Evolutionary conservation across 2,329 filamentous ascomycete genomes (phyloP), one percentile per base, ranked within the genome.

Genomic region (Fusarium redolens): DNA sequence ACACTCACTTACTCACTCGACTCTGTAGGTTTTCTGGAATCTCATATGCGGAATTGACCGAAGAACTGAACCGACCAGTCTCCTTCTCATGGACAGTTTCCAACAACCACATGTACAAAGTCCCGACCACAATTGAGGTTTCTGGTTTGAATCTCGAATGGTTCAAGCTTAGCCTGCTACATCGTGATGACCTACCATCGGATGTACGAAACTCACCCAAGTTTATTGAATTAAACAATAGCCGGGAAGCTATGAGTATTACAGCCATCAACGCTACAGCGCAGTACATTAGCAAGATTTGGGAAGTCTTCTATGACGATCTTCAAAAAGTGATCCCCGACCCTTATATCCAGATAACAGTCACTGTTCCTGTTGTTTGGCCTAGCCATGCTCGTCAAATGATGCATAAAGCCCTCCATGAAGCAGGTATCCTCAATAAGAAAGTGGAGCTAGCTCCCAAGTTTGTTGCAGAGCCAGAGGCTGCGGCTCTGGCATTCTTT

Each of bases 111-210:
- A 22, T 22, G 22, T 22, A 22, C 12, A 60, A 60, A 30, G 12
- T 20, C 8, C 56, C 56, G 9, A 59, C 44, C 7, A n/a, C 20
- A 7, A 2, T 50, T 5, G 15, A 9, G 8, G 25, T 7, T 25
- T 8, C n/a, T 33, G 4, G 28, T 28, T 28, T 28, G 28, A 28
- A 28, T 28, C 28, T 65, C 15, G 57, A 61, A 18, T 66, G 57
- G 63, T 66, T 66, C 25, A 66, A 66, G 7, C 38, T 66, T 2
- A 9, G 30, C 15, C 31, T 69, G 1, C 44, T 51, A 1, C 52
- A 50, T 3, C 14, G 17, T 3, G 52, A 59, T 12, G 45, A 55
- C 4, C 18, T 68, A 10, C 37, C 51, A 8, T 0, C 7, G 1
- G 30, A 44, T 8, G 3, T 67, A 4, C 13, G 4, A 2, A 15